Evolutionary conservation across 2,329 filamentous ascomycete species (phyloP), one percentile per base, ranked within the genome.

Genomic region (Colletotrichum orbiculare): DNA sequence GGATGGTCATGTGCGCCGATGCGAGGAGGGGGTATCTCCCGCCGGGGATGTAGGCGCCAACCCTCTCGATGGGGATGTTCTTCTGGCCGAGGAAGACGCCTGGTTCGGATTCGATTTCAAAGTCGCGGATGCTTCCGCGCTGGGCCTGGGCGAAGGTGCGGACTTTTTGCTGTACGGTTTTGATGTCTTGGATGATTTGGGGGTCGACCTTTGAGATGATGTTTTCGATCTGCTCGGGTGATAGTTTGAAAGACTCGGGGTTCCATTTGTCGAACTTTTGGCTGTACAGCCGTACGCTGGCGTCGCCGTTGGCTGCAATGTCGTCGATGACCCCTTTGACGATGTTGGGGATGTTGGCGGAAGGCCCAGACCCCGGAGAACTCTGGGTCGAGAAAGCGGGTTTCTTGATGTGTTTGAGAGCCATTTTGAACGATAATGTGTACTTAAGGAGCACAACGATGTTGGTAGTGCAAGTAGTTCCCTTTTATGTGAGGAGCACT

Each of bases 121-220:
- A 81, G n/a, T 85, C 83, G 8, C 73, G 76, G 50, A 86, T 69
- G 4, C 76, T 79, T 69, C 96, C 92, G 73, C 90, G 90, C 73
- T 98, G 96, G 0, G 94, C 95, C 8, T 91, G 87, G 80, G 98
- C 96, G 83, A 99, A 99, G 71, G 90, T 92, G 71, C 89, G 86
- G 4, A 63, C 60, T 37, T 63, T 63, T 12, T 35, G 12, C 47
- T 64, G 60, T 7, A 45, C 49, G 0, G 17, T 39, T n/a, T 43
- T 75, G 69, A 78, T 78, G 60, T 78, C 77, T 6, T 69, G 62
- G 54, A 79, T 70, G 0, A 72, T 81, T 69, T 86, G 83, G 9
- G 74, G 68, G 0, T 82, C 76, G 0, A 84, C 78, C 13, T 75
- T 72, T 2, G 78, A 71, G n/a, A 85, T 81, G 42, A 77, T 75